Base-by-base conservation (phyloP, 192 early-diverging fungal species). In the Spizellomyces punctatus region DNA sequence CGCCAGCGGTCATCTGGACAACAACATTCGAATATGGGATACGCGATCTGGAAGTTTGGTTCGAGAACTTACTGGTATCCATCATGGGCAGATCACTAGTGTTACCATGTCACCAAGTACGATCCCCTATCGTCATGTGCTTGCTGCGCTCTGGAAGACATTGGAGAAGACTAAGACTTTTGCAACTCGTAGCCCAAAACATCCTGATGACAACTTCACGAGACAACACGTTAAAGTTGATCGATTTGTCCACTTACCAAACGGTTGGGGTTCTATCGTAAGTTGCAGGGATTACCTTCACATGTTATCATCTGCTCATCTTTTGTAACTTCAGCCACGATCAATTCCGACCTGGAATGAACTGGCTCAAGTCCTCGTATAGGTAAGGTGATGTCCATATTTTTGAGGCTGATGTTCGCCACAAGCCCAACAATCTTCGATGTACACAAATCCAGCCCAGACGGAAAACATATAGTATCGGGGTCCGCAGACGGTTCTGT, bases 1-100 rank as follows among this genome's bases (percentile, higher is more conserved):
- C 58, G 91, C 90, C 16, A 95, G 92, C 66, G 97, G 94, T 10
- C 97, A 99, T 79, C 78, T 99, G 66, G 96, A 99, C 80, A 94
- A 93, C 72, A 96, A 89, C 69, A 69, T 99, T 59, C 87, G 96
- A 27, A 77, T 97, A 9, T 99, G 95, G 95, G 96, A 99, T 80
- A 87, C 90, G 17, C 80, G 86, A 42, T 84, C 89, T 0, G 95
- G 93, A 8, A 90, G 90, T 63, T 86, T 89, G 44, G 82, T 97
- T 43, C 88, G 86, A 62, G 95, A 99, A 72, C 79, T 96, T n/a
- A 86, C 88, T 8, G 86, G 93, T 5, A 73, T 95, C 17, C 97
- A 99, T 85, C 81, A 80, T 58, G 92, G 91, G 17, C 95, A 95
- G 81, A 89, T 99, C 65, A 96, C 95, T 16, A 90, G 92, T 6